Evolutionary conservation across 2,329 filamentous ascomycete genomes (phyloP), one percentile per base, ranked within the genome.

Genomic region (Magnaporthiopsis incrustans): DNA sequence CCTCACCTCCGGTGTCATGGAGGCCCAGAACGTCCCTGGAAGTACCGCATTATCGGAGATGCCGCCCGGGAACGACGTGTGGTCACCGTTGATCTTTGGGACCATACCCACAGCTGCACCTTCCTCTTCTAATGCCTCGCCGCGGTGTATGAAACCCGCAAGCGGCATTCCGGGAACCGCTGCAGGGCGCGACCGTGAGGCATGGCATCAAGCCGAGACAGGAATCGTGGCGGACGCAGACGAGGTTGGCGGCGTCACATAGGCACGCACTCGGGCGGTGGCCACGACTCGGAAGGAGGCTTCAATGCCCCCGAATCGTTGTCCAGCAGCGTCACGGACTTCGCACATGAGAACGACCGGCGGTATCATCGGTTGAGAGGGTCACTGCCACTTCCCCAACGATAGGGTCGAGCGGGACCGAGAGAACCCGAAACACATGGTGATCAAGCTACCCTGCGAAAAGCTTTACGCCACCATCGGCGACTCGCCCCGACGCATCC

Each of bases 381-480:
- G 69, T 15, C 64, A 67, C 18, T 73, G 73, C 61, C 67, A 66
- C 27, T 65, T 73, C 33, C 72, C 72, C 65, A 80, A 80, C 66
- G 78, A 81, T 63, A 74, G 79, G 26, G 68, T 71, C 3, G 78
- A 81, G 67, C 77, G 78, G 66, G 76, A 78, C 67, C 70, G 78
- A 25, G 77, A 80, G 67, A 75, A 76, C 65, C 77, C 77, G 77
- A 83, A 82, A 69, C 83, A 85, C 70, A 74, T 77, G 66, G 81
- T 83, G 77, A 73, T 82, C 57, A 79, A 78, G 70, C 68, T 81
- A 64, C 73, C 83, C 22, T 81, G 79, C 65, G 74, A 78, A 50
- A 76, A 76, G 65, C 73, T 85, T n/a, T 77, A 82, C 69, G 81
- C 82, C 3, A 82, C 82, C 2, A 77, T 85, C 61, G 77, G 76